Percentiles rank a stretch among this genome's conserved stretches.
Conservation (phyloP, 2,329 filamentous ascomycete genomes). For the Coniochaeta ligniaria region DNA sequence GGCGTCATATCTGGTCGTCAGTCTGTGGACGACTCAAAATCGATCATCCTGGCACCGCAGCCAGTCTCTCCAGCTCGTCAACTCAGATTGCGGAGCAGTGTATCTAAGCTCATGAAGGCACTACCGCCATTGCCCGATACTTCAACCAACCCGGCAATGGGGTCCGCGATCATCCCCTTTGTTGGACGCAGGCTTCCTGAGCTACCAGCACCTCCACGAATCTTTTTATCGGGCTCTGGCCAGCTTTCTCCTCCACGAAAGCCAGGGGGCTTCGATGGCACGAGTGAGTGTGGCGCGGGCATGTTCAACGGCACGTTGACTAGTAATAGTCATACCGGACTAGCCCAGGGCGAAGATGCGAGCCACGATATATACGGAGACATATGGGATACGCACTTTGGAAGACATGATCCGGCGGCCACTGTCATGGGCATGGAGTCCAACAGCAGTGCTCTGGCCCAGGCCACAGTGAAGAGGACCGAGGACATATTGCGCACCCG, state of each 20-base stretch:
- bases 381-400: not conserved
- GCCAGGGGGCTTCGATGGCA: not conserved
- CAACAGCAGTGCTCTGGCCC: not conserved
- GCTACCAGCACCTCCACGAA: slow-evolving; percentile 2
- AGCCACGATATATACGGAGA: not conserved
- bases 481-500: not conserved
- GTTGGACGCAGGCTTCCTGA: slow-evolving; percentile 1
- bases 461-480: not conserved
- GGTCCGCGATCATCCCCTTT: slow-evolving; percentile 4
- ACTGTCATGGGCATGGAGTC: not conserved
- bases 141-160: not conserved
- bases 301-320: not conserved
- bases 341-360: not conserved
- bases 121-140: slow-evolving; percentile 35
- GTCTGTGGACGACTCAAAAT: not conserved
- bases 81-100: slow-evolving; percentile 18
- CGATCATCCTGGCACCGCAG: slow-evolving; percentile 33
- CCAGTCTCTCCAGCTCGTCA: slow-evolving; percentile 38
- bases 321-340: not conserved
- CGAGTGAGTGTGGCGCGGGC: not conserved
- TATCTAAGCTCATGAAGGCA: slow-evolving; percentile 44
- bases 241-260: not conserved
- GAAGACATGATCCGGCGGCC: not conserved
- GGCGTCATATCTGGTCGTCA: not conserved
- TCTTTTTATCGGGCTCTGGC: not conserved